These are phyloP conservation scores for Coemansia guatemalensis DNA, from an alignment of 192 early-diverging fungal species.

Conservation along the genomic window DNA sequence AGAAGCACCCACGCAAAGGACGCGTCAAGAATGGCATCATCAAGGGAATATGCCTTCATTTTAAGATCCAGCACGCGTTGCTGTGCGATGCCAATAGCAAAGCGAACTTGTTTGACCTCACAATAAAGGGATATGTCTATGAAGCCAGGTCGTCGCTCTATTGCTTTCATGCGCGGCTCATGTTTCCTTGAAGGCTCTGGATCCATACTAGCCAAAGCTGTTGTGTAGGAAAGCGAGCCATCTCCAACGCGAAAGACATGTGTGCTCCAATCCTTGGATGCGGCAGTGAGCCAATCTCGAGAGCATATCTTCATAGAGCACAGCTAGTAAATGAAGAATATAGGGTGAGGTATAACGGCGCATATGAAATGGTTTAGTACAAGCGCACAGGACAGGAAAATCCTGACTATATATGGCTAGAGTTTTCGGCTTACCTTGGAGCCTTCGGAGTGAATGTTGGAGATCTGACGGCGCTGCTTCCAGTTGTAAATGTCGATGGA, in stretches of 20 bases:
- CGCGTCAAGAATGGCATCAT: not conserved
- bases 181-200: not conserved
- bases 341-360: not conserved
- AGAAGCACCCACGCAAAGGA: not conserved
- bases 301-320: constrained; percentile 9
- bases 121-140: not conserved
- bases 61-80: not conserved
- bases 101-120: not conserved
- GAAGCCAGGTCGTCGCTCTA: not conserved
- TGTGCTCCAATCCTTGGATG: not conserved
- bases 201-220: not conserved
- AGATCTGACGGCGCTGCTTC: not conserved
- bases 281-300: constrained; percentile 8
- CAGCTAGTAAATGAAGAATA: not conserved
- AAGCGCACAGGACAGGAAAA: not conserved
- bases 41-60: not conserved
- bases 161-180: not conserved
- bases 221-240: not conserved
- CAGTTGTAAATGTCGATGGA: constrained; percentile 12
- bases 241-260: constrained; percentile 3
- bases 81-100: not conserved
- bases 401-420: not conserved
- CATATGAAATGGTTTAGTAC: not conserved
- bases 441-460: not conserved
- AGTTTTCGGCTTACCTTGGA: constrained; percentile 2